Base-by-base conservation (phyloP, 2,329 filamentous ascomycete genomes). In the Sclerotinia spermophila region DNA sequence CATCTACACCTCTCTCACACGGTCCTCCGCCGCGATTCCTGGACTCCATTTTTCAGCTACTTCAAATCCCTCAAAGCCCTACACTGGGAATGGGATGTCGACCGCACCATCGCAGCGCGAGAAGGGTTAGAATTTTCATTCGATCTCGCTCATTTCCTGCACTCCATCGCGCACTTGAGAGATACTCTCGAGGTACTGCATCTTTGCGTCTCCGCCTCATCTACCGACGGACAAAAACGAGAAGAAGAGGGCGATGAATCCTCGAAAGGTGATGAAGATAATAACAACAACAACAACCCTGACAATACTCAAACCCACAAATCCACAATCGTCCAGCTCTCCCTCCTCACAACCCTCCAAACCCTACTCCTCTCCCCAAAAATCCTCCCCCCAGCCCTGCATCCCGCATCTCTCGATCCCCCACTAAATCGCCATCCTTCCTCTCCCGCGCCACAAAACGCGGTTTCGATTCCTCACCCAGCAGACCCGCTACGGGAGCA, bases 1-100 rank as follows among this genome's bases (percentile, higher is more conserved):
- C 40, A 45, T 33, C 24, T 69, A n/a, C 40, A 59, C 17, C 35
- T 69, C 13, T 64, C 44, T 13, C 67, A 69, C 4, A 64, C 67
- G 19, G 58, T 69, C 44, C 42, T 69, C 5, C 33, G 33, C 7
- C 19, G 10, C 11, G 21, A 38, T 5, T 40, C 67, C 5, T 2
- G 62, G 1, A 0, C 35, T 11, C 40, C 24, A 42, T 69, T 69
- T 35, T 61, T 69, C 19, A 42, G 44, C 7, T 64, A 55, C 27
- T 69, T 69, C 35, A 53, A 19, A 21, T 30, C 7, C 19, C 56
- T 69, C 30, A 60, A 53, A 33, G 48, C 53, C 30, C 38, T 69
- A 17, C 30, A 58, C 15, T 69, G 58, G 58, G 45, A 62, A 51
- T 64, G 59, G 35, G 19, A 62, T 6, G 62, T 55, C 19, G 33